phyloP scores from a whole-genome alignment of 1,139 yeast species.

The Debaryomyces sp. region DNA sequence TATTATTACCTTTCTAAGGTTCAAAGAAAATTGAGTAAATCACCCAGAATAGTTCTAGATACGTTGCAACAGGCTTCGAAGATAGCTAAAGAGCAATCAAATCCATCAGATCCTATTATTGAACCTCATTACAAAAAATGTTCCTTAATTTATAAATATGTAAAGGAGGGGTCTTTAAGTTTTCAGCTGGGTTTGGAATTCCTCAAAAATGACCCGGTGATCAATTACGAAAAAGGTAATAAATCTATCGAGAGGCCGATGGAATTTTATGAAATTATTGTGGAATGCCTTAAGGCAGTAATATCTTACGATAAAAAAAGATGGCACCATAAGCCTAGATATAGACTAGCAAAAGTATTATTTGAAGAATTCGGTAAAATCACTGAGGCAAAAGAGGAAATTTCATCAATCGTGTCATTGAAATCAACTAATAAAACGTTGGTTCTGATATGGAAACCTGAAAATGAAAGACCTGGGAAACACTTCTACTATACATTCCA shows the following conservation, averaged over 20 bases:
- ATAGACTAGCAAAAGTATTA: slow-evolving; percentile 66
- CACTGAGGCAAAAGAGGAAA: slow-evolving; percentile 61
- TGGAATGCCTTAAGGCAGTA: slow-evolving; percentile 37
- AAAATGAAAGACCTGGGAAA: slow-evolving; percentile 87
- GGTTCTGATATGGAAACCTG: slow-evolving; percentile 92
- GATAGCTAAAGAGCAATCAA: slow-evolving; percentile 42
- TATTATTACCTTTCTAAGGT: slow-evolving; percentile 64
- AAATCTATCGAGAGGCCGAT: slow-evolving; percentile 23
- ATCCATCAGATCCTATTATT: slow-evolving; percentile 55
- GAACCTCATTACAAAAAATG: slow-evolving; percentile 77
- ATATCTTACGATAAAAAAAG: slow-evolving; percentile 71
- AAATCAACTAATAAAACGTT: slow-evolving; percentile 73
- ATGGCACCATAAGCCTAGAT: slow-evolving; percentile 91
- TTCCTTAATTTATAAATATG: slow-evolving; percentile 61
- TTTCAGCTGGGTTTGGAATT: slow-evolving; percentile 38
- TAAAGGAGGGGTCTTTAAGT: slow-evolving; percentile 35
- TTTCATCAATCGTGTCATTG: slow-evolving; percentile 63
- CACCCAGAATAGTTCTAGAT: slow-evolving; percentile 34
- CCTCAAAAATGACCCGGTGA: slow-evolving; percentile 39
- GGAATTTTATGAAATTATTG: slow-evolving; percentile 26
- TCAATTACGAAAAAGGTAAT: slow-evolving; percentile 16
- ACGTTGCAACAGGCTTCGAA: slow-evolving; percentile 44
- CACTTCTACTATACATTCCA: slow-evolving; percentile 80
- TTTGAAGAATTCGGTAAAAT: slow-evolving; percentile 56
- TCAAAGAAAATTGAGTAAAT: slow-evolving; percentile 48